These are phyloP conservation scores for Hypomontagnella submonticulosa DNA, from an alignment of 495 filamentous ascomycete species.

Conservation along the genomic window DNA sequence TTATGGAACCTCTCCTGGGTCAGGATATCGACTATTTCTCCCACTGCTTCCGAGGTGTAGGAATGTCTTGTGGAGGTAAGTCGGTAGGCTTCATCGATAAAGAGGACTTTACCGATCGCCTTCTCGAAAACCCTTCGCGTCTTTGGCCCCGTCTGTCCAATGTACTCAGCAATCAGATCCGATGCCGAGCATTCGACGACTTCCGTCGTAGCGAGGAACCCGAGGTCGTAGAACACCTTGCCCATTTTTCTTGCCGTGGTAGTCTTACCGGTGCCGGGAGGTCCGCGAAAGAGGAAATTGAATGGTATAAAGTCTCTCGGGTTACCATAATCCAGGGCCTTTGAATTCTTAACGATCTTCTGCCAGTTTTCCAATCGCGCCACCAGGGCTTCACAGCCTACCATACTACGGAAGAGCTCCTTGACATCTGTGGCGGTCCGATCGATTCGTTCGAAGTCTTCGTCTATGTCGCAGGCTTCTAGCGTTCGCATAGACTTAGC, in stretches of 20 bases:
- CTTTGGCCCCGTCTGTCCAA: constrained; percentile 72
- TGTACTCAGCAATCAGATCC: constrained; percentile 67
- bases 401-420: constrained; percentile 58
- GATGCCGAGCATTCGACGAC: constrained; percentile 69
- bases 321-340: constrained; percentile 8
- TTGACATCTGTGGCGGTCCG: constrained; percentile 69
- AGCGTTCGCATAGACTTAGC: too few relatives aligned
- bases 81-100: constrained; percentile 73
- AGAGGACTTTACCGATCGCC: constrained; percentile 69
- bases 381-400: constrained; percentile 65
- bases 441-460: too few relatives aligned
- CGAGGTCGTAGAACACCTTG: constrained; percentile 75
- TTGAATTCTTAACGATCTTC: constrained; percentile 58
- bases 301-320: constrained; percentile 26
- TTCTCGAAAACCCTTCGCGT: constrained; percentile 64
- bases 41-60: constrained; percentile 74
- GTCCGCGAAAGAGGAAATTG: constrained; percentile 54
- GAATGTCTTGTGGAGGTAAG: constrained; percentile 58
- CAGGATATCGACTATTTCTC: constrained; percentile 73
- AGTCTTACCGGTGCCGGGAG: constrained; percentile 74
- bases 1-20: constrained; percentile 68
- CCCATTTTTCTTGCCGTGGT: constrained; percentile 76
- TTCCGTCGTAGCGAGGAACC: constrained; percentile 63
- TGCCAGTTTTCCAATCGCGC: constrained; percentile 71
- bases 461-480: too few relatives aligned